A percentile compares a stretch with the other conserved stretches of the same genome.
Evolutionary conservation across 495 filamentous ascomycete species (phyloP).

Genomic region (Friedmanniomyces simplex): DNA sequence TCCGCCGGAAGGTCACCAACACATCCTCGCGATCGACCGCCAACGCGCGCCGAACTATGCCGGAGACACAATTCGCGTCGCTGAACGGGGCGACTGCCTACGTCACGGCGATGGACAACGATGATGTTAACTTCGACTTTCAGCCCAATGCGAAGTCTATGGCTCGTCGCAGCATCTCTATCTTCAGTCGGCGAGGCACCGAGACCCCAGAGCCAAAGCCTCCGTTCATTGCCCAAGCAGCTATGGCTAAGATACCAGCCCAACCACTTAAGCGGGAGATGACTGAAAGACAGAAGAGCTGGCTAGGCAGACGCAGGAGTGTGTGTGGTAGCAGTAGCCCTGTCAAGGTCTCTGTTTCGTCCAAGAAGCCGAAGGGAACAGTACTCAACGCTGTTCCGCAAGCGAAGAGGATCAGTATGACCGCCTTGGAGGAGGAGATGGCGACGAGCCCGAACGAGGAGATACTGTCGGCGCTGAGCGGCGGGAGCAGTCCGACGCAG

Average conservation of each 20-base stretch:
- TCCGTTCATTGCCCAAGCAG: conserved; percentile 5
- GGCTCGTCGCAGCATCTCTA: conserved; percentile 13
- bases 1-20: no score
- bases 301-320: conserved; percentile 8
- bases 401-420: conserved; percentile 10
- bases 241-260: background rate
- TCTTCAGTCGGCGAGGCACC: conserved; percentile 17
- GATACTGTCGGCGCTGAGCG: conserved; percentile 22
- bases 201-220: conserved; percentile 11
- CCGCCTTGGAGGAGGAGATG: conserved; percentile 27
- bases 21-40: background rate
- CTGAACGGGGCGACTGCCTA: background rate
- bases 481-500: background rate
- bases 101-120: background rate
- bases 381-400: conserved; percentile 12
- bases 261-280: conserved; percentile 1
- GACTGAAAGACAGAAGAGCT: conserved; percentile 16
- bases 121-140: background rate
- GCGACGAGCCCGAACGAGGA: conserved; percentile 29
- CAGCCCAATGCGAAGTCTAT: conserved; percentile 5
- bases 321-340: background rate
- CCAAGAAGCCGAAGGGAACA: conserved; percentile 9
- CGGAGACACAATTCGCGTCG: conserved; percentile 1
- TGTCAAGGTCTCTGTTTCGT: background rate
- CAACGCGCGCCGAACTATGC: background rate